Evolutionary conservation across 306 rosid species (phyloP).

Genomic region (Mimosa pudica): DNA sequence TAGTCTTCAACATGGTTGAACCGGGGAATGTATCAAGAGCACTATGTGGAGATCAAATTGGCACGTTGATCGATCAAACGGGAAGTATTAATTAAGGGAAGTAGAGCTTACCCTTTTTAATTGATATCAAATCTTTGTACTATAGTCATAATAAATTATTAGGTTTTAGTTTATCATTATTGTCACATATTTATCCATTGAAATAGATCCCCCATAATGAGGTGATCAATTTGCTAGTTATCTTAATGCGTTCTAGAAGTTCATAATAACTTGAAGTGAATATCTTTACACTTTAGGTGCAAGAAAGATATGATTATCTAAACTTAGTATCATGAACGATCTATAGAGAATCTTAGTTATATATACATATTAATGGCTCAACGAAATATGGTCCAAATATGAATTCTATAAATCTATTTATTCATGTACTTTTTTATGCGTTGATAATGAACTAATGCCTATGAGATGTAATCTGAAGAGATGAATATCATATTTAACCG

Average conservation of each 20-base stretch:
- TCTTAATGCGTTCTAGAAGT: background rate
- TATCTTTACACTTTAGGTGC: background rate
- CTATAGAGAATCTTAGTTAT: background rate
- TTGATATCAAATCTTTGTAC: background rate
- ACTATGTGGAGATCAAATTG: constrained; percentile 55
- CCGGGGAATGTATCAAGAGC: constrained; percentile 56
- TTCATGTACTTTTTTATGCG: background rate
- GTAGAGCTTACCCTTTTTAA: background rate
- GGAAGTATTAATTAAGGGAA: constrained; percentile 37
- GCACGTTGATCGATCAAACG: constrained; percentile 48
- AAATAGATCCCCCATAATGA: background rate
- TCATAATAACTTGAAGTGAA: background rate
- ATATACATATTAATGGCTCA: background rate
- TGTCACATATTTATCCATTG: background rate
- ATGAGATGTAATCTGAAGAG: background rate
- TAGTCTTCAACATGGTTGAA: constrained; percentile 50
- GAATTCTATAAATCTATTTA: too few species aligned
- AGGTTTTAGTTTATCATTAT: background rate
- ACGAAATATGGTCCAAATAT: too few species aligned
- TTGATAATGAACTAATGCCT: too few species aligned
- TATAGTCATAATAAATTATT: background rate
- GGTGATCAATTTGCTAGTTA: background rate
- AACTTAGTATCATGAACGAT: background rate
- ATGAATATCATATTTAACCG: background rate
- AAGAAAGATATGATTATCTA: background rate